A percentile compares a stretch with the other conserved stretches of the same genome.
Evolutionary conservation across 1,284 basidiomycete genomes (phyloP).

Genomic region (Irpex sp.): DNA sequence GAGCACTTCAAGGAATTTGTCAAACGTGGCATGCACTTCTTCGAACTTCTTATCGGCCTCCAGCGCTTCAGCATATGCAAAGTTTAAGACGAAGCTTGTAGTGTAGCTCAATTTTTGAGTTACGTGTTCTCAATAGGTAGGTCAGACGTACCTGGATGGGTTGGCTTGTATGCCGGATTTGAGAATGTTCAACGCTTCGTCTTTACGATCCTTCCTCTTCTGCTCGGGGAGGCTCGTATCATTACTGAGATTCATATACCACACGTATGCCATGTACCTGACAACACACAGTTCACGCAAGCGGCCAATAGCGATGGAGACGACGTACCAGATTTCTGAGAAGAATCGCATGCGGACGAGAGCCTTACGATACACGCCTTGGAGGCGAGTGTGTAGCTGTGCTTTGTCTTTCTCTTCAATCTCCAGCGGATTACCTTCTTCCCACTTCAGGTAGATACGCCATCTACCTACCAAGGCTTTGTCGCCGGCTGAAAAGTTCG

Average conservation of each 20-base stretch:
- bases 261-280: too few relatives aligned
- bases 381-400: constrained; percentile 67
- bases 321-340: constrained; percentile 84
- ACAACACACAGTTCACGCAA: not conserved
- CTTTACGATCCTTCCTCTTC: constrained; percentile 34
- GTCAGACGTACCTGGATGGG: constrained; percentile 59
- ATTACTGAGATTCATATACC: constrained; percentile 67
- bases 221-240: constrained; percentile 14
- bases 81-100: constrained; percentile 83
- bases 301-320: not conserved
- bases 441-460: constrained; percentile 94
- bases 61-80: constrained; percentile 83
- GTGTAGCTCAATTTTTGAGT: not conserved
- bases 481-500: constrained; percentile 74
- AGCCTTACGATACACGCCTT: constrained; percentile 86
- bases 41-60: constrained; percentile 66
- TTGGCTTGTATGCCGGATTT: constrained; percentile 89
- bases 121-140: not conserved
- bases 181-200: constrained; percentile 81
- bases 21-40: constrained; percentile 68
- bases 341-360: constrained; percentile 91
- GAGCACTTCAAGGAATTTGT: constrained; percentile 69
- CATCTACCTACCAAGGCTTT: constrained; percentile 78
- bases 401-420: constrained; percentile 83
- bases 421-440: constrained; percentile 91